Evolutionary conservation across 78 protist genomes (phyloP).

Genomic region (Dictyostelium firmibasis): DNA sequence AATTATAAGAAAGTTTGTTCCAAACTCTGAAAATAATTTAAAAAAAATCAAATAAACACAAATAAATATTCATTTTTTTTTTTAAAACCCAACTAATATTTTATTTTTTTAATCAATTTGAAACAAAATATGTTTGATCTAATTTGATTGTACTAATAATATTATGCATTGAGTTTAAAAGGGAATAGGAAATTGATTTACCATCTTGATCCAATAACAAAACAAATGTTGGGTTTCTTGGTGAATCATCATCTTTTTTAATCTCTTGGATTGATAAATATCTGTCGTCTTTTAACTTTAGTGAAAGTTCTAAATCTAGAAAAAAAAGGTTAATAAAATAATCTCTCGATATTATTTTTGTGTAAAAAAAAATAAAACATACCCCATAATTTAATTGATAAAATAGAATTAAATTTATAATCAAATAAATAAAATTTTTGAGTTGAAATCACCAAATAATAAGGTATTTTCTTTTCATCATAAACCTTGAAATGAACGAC

Average conservation of each 20-base stretch:
- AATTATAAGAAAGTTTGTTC: no score
- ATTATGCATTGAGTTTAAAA: background rate
- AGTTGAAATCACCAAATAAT: background rate
- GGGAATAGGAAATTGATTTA: background rate
- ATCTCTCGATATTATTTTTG: no score
- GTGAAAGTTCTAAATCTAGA: background rate
- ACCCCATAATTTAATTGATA: background rate
- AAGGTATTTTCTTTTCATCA: background rate
- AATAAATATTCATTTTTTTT: background rate
- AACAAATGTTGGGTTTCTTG: background rate
- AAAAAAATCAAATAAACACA: no score
- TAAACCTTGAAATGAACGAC: background rate
- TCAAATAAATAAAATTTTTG: background rate
- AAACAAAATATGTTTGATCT: constrained; percentile 19
- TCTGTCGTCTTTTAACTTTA: background rate
- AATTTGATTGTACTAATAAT: background rate
- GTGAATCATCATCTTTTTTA: background rate
- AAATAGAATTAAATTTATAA: background rate
- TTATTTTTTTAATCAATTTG: background rate
- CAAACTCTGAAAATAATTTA: no score
- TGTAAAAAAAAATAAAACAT: no score
- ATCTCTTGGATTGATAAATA: background rate
- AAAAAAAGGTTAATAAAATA: background rate
- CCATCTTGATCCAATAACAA: background rate
- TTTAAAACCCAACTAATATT: background rate